Base-by-base conservation (phyloP, 768 basidiomycete species). In the Naematelia encephala region DNA sequence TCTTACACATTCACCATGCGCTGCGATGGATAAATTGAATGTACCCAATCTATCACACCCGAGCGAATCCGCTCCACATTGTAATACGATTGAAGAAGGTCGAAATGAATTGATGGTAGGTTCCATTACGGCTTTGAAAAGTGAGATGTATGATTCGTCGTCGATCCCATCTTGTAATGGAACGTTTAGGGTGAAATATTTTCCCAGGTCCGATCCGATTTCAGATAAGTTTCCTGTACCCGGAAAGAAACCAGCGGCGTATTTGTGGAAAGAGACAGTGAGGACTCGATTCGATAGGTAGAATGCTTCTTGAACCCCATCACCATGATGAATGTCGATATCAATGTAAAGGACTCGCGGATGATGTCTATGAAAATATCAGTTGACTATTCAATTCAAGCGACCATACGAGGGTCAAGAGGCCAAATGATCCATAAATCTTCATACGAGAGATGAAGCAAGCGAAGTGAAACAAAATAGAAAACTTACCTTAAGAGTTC, bases 241-340 rank as follows among this genome's bases (percentile, higher is more conserved):
- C 0, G 94, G 94, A 77, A 99, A 99, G 82, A 99, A 99, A 70
- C 94, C 91, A 56, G 91, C 92, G 1, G 89, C 92, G 80, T 96
- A 99, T 79, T 98, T 98, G 81, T 99, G 94, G 79, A 99, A 99
- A 0, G 94, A 97, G 13, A 97, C 90, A 0, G 94, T 98, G 84
- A 97, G 88, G 63, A 99, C 94, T n/a, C 94, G 87, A 70, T 99
- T 92, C 39, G 91, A 88, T 67, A 94, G 88, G 78, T 94, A 99
- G 78, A 99, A 98, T 0, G 94, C 96, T 60, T 94, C 88, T 73
- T 99, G 91, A 1, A 99, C 96, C 22, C 94, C 94, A 70, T 99
- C 94, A 5, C 94, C 94, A 67, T 99, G 94, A 76, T 99, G 94
- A 56, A 98, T 97, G 73, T 99, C 94, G 64, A 99, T 99, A 79